Evolutionary conservation across 1,284 basidiomycete species (phyloP), one percentile per base, ranked within the genome.

Genomic region (Irpex sp.): DNA sequence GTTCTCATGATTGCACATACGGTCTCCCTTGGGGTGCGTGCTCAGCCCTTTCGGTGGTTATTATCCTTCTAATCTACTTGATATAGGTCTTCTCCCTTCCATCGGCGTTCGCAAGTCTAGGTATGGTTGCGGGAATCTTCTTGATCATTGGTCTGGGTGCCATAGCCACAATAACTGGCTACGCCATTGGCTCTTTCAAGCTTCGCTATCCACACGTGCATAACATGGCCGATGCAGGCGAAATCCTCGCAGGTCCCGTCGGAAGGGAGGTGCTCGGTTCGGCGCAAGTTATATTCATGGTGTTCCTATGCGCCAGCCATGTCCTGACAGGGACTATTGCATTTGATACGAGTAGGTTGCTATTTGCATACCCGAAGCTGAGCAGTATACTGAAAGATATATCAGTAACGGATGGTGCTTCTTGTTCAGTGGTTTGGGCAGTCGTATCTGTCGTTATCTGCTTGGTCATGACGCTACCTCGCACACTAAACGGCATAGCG

Each of bases 201-300:
- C 63, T 74, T 39, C 68, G 71, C 9, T 74, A 75, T 58, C 72
- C 73, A 5, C 72, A 75, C 31, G 71, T 75, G 7, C 73, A 75
- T 62, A 75, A 75, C 47, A 75, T 75, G 73, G 73, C 73, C 31
- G 84, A 85, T 65, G 82, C 83, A 15, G 83, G 83, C 1, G 78
- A 78, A 61, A 78, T 86, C 59, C 67, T 86, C 9, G 81, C 80
- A 49, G 84, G 83, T 9, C 79, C 78, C 17, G 66, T 82, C 39
- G 78, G 77, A 15, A 73, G 83, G 50, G 83, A 84, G 64, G 69
- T 84, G 5, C 74, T 85, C 36, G 76, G 78, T 6, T 63, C 70
- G 2, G 83, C 83, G 4, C 83, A 83, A 21, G 73, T 84, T 46
- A 75, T 83, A 46, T 85, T 84, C 68, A 78, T 83, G 50, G 75